phyloP scores from a whole-genome alignment of 345 rosid species.

The Populus euphratica region DNA sequence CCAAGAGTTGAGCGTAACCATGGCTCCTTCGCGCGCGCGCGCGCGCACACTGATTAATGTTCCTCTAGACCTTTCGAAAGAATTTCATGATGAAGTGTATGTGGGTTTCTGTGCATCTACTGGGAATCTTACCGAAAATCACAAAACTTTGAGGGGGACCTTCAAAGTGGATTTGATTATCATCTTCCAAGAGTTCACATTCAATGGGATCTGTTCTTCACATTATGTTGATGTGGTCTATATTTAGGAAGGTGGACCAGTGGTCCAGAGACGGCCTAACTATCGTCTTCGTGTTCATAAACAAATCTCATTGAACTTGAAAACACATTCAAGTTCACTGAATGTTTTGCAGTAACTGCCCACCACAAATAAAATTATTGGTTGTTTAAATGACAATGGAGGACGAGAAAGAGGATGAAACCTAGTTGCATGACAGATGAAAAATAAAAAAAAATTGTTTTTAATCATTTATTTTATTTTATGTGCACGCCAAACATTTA shows the following conservation, averaged over 20 bases:
- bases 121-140: conserved; percentile 28
- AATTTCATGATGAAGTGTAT: conserved; percentile 33
- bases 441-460: no score
- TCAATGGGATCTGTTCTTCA: not conserved
- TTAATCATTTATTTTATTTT: no score
- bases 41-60: conserved; percentile 22
- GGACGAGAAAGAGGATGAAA: not conserved
- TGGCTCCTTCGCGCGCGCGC: conserved; percentile 14
- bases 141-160: conserved; percentile 25
- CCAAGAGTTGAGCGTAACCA: conserved; percentile 23
- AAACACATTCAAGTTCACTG: no score
- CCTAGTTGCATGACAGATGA: not conserved
- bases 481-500: not conserved
- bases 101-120: conserved; percentile 33
- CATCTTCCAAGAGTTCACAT: not conserved
- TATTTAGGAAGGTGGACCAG: not conserved
- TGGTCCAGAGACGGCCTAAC: not conserved
- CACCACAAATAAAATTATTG: no score
- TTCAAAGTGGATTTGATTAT: not conserved
- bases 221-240: not conserved
- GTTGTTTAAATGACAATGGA: no score
- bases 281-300: not conserved
- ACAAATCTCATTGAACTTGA: not conserved
- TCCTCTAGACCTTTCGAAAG: conserved; percentile 23
- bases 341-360: no score